Evolutionary conservation across 1,139 yeast genomes (phyloP).

Genomic region (Taphrina sp.): DNA sequence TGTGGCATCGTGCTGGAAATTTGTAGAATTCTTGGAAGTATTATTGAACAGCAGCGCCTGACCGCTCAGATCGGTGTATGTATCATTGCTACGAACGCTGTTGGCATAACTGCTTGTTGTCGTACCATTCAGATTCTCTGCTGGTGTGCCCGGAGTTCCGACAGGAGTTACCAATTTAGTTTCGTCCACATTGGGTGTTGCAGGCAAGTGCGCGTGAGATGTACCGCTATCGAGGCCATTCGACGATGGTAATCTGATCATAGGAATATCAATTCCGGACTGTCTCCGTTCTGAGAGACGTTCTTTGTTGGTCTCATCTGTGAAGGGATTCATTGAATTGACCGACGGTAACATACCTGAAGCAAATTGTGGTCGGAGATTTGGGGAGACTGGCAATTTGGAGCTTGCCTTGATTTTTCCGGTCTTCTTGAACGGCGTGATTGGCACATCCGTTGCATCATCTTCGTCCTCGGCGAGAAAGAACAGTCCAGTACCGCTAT

Average conservation of each 20-base stretch:
- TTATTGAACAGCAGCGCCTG: not conserved
- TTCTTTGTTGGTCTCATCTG: not conserved
- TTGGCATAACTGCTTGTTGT: not conserved
- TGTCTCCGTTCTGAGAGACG: slow-evolving; percentile 16
- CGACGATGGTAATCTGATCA: slow-evolving; percentile 11
- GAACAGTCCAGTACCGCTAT: slow-evolving; percentile 10
- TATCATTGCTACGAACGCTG: not conserved
- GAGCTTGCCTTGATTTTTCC: slow-evolving; percentile 8
- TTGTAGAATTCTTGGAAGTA: not conserved
- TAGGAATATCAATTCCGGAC: slow-evolving; percentile 5
- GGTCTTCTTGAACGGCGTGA: slow-evolving; percentile 29
- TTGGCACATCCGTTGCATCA: slow-evolving; percentile 7
- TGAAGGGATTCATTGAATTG: slow-evolving; percentile 3
- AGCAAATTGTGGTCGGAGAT: not conserved
- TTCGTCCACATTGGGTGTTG: not conserved
- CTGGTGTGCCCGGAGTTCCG: slow-evolving; percentile 15
- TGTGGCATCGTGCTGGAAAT: not conserved
- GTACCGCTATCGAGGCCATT: not conserved
- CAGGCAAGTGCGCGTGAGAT: no score
- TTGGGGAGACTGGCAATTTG: slow-evolving; percentile 1
- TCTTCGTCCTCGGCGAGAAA: slow-evolving; percentile 20
- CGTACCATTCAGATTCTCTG: slow-evolving; percentile 8
- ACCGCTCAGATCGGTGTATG: not conserved
- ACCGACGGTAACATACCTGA: no score
- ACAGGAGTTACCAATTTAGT: not conserved